Conservation (phyloP, 352 stramenopile species). For the Hyaloperonospora brassicae region DNA sequence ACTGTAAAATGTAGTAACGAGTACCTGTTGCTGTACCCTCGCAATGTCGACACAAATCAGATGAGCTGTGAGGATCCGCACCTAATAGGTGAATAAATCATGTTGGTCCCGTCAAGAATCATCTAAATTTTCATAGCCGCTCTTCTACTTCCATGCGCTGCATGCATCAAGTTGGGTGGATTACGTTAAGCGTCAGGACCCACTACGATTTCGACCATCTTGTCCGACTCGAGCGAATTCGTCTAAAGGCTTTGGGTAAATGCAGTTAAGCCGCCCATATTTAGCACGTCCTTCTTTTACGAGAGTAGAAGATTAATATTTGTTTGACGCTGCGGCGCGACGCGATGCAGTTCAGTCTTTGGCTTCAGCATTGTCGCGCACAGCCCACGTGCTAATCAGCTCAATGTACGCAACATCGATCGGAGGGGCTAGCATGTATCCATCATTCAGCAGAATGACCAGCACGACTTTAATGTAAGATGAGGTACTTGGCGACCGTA, state of each 20-base stretch:
- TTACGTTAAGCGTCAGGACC: constrained; percentile 98
- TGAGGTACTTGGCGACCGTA: constrained; percentile 99
- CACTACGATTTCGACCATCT: constrained; percentile 96
- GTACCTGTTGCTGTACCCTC: constrained; percentile 99
- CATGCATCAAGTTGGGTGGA: constrained; percentile 89
- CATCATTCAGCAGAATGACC: constrained; percentile 83
- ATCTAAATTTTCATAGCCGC: constrained; percentile 92
- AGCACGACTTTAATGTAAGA: constrained; percentile 97
- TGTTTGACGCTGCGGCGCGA: constrained; percentile 70
- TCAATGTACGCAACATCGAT: constrained; percentile 89
- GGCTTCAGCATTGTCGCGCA: constrained; percentile 97
- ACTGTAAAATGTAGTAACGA: constrained; percentile 99
- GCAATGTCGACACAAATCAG: constrained; percentile 98
- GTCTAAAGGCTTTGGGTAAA: constrained; percentile 99
- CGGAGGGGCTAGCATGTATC: constrained; percentile 50
- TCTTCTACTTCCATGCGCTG: constrained; percentile 64
- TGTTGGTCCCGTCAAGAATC: constrained; percentile 97
- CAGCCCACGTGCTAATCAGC: constrained; percentile 98
- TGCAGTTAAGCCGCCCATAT: constrained; percentile 95
- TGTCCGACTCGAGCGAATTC: constrained; percentile 90
- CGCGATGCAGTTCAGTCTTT: constrained; percentile 89
- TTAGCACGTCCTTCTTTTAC: constrained; percentile 55
- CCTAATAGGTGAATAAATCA: constrained; percentile 94
- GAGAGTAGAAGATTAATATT: constrained; percentile 61
- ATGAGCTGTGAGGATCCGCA: constrained; percentile 64